phyloP scores from a whole-genome alignment of 139 green algal genomes.

The Pycnococcus provasolii region DNA sequence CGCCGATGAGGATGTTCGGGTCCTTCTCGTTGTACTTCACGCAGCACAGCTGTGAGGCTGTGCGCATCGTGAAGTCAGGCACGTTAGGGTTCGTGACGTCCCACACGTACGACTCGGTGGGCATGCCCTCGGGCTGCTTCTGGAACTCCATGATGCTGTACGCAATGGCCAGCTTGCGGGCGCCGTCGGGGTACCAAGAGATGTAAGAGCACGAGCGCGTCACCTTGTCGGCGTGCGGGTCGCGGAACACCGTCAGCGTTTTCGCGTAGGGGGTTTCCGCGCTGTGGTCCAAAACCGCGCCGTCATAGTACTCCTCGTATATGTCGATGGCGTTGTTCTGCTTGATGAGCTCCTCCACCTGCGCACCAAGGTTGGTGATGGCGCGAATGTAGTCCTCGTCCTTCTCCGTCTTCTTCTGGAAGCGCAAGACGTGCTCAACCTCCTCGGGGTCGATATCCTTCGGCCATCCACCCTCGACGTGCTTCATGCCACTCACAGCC shows the following conservation, averaged over 20 bases:
- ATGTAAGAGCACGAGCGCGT: constrained; percentile 34
- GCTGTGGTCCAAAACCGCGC: constrained; percentile 40
- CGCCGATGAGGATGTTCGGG: constrained; percentile 59
- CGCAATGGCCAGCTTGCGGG: constrained; percentile 52
- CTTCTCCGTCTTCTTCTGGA: constrained; percentile 63
- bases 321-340: constrained; percentile 94
- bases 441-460: constrained; percentile 85
- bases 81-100: constrained; percentile 73
- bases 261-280: constrained; percentile 53
- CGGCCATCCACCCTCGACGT: constrained; percentile 84
- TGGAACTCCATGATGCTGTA: constrained; percentile 80
- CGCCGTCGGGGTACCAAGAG: constrained; percentile 58
- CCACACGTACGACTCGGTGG: constrained; percentile 68
- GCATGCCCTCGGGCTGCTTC: constrained; percentile 55
- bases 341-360: constrained; percentile 69
- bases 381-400: constrained; percentile 84
- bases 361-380: constrained; percentile 1
- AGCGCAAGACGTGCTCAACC: constrained; percentile 72
- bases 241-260: constrained; percentile 70
- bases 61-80: constrained; percentile 63
- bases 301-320: constrained; percentile 86
- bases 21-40: constrained; percentile 75
- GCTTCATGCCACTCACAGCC: constrained; percentile 59
- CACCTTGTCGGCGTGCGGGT: constrained; percentile 46
- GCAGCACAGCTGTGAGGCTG: constrained; percentile 59